Evolutionary conservation across 2,329 filamentous ascomycete genomes (phyloP), one percentile per base, ranked within the genome.

Genomic region (Xylariales sp.): DNA sequence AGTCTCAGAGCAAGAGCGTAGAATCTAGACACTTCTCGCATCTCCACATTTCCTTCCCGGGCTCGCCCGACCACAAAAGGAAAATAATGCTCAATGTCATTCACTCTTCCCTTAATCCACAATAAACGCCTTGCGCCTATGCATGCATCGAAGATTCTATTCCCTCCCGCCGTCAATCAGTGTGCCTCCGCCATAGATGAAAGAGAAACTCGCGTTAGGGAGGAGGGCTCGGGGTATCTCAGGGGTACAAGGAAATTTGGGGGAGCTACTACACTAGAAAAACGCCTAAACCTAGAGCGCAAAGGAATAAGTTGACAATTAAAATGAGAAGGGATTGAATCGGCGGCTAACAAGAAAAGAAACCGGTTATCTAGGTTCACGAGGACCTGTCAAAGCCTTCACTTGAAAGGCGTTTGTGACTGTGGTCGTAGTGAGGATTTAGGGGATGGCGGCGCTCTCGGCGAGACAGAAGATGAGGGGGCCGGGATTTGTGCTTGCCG

Each of bases 401-500:
- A 73, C 55, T 71, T 71, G n/a, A 74, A 75, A 34, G 74, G 75
- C 23, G 69, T 69, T 53, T 66, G 72, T 5, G 70, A 54, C 5
- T 64, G 62, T 41, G 69, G 69, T 12, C 68, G 69, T 28, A 60
- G 60, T 3, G 63, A 43, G 23, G 36, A 46, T 39, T 28, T 34
- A 14, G 62, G 28, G 23, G 64, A 30, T 7, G 71, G 30, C 2
- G 71, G 56, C 3, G 70, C 34, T 43, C 32, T 55, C 12, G 54
- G 49, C 8, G 67, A 43, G 8, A 41, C 36, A 16, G 72, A 60
- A 3, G 70, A 62, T 30, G 72, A 65, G 10, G 72, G 70, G n/a
- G 66, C 54, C 16, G 70, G 45, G 32, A 70, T 69, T 23, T 70
- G 70, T 30, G 69, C 69, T 64, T 71, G 69, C 28, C 68, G 59